These are phyloP conservation scores for Curvularia spicifera DNA, from an alignment of 2,329 filamentous ascomycete species.

Conservation along the genomic window DNA sequence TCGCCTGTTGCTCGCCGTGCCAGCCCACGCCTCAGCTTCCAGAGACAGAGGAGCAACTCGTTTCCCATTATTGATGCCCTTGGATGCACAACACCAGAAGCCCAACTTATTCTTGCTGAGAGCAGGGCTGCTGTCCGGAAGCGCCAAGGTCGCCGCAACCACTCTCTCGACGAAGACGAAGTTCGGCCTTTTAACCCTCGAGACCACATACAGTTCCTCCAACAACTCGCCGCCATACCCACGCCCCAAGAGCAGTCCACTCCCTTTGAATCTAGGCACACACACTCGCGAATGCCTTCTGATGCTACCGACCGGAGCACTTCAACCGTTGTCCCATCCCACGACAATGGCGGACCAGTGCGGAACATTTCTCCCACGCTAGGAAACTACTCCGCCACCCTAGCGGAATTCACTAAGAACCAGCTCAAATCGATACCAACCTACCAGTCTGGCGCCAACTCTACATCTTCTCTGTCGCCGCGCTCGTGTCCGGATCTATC, in stretches of 20 bases:
- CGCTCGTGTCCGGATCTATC: constrained; percentile 44
- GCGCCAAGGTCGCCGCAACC: constrained; percentile 36
- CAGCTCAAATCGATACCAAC: constrained; percentile 46
- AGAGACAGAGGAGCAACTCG: constrained; percentile 47
- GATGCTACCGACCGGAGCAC: constrained; percentile 41
- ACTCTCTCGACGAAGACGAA: constrained; percentile 27
- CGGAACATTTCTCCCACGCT: constrained; percentile 21
- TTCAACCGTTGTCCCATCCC: constrained; percentile 35
- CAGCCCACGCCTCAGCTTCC: constrained; percentile 31
- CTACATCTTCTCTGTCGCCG: constrained; percentile 35
- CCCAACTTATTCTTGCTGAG: constrained; percentile 44
- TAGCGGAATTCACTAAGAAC: constrained; percentile 46
- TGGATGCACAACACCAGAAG: constrained; percentile 47
- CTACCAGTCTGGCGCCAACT: constrained; percentile 26
- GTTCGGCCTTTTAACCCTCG: constrained; percentile 35
- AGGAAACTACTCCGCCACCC: constrained; percentile 45
- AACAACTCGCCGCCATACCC: constrained; percentile 18
- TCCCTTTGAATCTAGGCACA: constrained; percentile 14
- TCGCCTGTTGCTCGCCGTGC: constrained; percentile 24
- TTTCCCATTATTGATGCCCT: constrained; percentile 44
- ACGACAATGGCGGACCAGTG: constrained; percentile 14
- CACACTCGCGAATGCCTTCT: constrained; percentile 39
- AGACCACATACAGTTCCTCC: constrained; percentile 44
- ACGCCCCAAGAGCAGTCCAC: constrained; percentile 19
- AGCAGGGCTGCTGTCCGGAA: constrained; percentile 44